Conservation (phyloP, 139 green algal genomes). For the Chlamydomonas applanata region DNA sequence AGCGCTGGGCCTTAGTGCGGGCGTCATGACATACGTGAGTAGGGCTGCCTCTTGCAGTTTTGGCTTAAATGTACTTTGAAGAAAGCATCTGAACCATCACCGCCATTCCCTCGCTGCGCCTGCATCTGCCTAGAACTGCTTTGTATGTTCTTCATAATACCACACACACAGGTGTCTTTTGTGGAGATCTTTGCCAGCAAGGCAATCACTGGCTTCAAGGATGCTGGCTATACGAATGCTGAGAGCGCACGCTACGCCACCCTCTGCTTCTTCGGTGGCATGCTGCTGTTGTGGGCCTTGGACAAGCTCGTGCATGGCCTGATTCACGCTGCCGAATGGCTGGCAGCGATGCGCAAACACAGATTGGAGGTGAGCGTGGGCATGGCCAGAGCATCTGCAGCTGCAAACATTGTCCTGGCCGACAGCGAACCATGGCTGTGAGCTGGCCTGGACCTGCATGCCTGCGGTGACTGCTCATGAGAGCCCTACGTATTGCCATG, state of each 20-base stretch:
- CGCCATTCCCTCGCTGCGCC: too few species aligned
- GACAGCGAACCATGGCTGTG: too few species aligned
- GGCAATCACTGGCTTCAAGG: conserved; percentile 44
- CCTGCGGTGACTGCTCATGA: too few species aligned
- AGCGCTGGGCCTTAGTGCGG: conserved; percentile 56
- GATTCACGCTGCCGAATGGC: neutral
- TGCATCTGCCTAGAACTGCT: neutral
- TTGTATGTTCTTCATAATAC: neutral
- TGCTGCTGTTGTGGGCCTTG: conserved; percentile 45
- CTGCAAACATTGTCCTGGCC: too few species aligned
- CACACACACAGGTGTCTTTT: conserved; percentile 53
- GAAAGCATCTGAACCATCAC: too few species aligned
- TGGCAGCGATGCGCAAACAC: neutral
- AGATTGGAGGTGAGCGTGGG: too few species aligned
- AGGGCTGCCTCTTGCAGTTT: too few species aligned
- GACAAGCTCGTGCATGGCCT: conserved; percentile 23
- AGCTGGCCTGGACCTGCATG: too few species aligned
- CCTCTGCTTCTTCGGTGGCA: conserved; percentile 67
- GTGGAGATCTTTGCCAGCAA: conserved; percentile 65
- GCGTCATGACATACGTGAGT: conserved; percentile 64
- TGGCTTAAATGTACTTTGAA: too few species aligned
- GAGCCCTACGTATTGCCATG: too few species aligned
- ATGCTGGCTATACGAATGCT: conserved; percentile 21
- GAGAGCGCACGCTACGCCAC: conserved; percentile 53
- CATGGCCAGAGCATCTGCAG: too few species aligned